Percentiles rank a stretch among this genome's conserved stretches.
Evolutionary conservation across 2,329 filamentous ascomycete genomes (phyloP).

Genomic region (Alternaria metachromatica): DNA sequence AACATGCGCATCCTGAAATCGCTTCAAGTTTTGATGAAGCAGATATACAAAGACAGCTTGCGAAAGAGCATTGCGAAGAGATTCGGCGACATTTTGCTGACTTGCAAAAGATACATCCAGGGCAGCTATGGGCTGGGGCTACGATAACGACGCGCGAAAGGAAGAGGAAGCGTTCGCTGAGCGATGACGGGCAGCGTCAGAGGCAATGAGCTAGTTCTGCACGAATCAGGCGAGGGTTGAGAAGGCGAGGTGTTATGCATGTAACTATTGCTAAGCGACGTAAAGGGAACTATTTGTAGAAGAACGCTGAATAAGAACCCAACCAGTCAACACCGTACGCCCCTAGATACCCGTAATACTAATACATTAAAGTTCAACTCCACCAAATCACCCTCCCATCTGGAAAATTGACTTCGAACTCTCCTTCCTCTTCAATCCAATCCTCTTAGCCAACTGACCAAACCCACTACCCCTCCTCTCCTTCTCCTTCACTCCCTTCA

Average conservation of each 20-base stretch:
- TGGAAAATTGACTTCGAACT: constrained; percentile 3
- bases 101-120: background rate
- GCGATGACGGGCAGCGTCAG: background rate
- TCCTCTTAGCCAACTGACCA: constrained; percentile 20
- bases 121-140: no score
- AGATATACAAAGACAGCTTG: background rate
- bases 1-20: background rate
- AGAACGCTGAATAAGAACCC: background rate
- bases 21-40: background rate
- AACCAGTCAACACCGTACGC: background rate
- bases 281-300: background rate
- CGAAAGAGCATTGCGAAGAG: background rate
- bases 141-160: background rate
- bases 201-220: background rate
- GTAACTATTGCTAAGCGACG: background rate
- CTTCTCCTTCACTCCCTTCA: constrained; percentile 17
- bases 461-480: constrained; percentile 15
- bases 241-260: background rate
- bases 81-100: background rate
- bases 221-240: background rate
- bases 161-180: constrained; percentile 1
- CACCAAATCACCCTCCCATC: background rate
- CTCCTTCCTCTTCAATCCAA: constrained; percentile 31
- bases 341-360: background rate
- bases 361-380: background rate